A percentile compares a stretch with the other conserved stretches of the same genome.
These are phyloP conservation scores for Celoporthe dispersa DNA, from an alignment of 2,329 filamentous ascomycete species.

Conservation along the genomic window DNA sequence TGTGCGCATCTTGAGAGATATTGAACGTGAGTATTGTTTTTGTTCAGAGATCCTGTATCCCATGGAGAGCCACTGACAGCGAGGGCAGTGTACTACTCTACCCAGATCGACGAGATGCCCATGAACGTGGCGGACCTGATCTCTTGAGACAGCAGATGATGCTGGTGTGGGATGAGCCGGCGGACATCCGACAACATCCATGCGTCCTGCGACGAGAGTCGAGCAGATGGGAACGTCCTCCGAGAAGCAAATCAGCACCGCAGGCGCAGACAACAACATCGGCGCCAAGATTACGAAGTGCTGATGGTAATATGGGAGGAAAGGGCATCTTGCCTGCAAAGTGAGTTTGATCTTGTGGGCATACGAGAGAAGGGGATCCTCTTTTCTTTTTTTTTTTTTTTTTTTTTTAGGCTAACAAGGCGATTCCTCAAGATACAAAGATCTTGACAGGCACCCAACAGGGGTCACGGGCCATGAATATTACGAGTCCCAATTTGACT, in stretches of 20 bases:
- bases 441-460: not conserved
- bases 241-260: not conserved
- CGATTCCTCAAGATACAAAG: not conserved
- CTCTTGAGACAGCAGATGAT: conserved; percentile 47
- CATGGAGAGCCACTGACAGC: conserved; percentile 14
- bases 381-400: no score
- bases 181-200: not conserved
- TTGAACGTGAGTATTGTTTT: conserved; percentile 67
- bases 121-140: conserved; percentile 86
- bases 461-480: not conserved
- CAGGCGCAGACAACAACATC: not conserved
- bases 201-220: not conserved
- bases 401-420: not conserved
- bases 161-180: not conserved
- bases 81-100: conserved; percentile 84
- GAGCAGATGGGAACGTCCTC: not conserved
- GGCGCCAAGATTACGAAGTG: conserved; percentile 18
- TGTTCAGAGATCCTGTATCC: not conserved
- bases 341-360: conserved; percentile 17
- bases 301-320: conserved; percentile 28
- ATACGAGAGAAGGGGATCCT: not conserved
- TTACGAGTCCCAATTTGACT: not conserved
- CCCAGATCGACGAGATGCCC: conserved; percentile 99
- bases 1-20: conserved; percentile 99
- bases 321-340: conserved; percentile 23